A percentile compares a stretch with the other conserved stretches of the same genome.
Evolutionary conservation across 164 flowering plant genomes (phyloP).

Genomic region (Magnolia sinica): DNA sequence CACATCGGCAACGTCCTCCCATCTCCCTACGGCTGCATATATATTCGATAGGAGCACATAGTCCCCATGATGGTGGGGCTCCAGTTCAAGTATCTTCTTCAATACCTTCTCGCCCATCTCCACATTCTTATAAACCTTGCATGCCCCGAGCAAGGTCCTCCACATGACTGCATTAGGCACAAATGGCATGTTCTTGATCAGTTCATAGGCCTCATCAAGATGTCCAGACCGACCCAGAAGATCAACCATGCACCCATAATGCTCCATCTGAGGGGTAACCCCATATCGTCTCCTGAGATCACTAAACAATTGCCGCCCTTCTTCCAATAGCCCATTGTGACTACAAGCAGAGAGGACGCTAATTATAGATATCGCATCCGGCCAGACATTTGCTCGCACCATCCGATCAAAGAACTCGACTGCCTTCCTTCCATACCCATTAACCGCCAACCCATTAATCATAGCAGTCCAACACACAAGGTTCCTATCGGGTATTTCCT

Average conservation of each 20-base stretch:
- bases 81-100: conserved; percentile 15
- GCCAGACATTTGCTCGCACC: conserved; percentile 9
- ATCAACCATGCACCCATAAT: conserved; percentile 22
- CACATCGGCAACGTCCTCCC: conserved; percentile 1
- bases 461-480: conserved; percentile 19
- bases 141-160: conserved; percentile 18
- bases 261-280: conserved; percentile 17
- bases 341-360: conserved; percentile 11
- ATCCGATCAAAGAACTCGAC: conserved; percentile 13
- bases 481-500: conserved; percentile 12
- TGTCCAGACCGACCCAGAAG: conserved; percentile 18
- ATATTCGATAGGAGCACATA: conserved; percentile 8
- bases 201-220: conserved; percentile 19
- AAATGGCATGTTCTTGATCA: conserved; percentile 19
- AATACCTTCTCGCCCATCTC: conserved; percentile 15
- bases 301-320: conserved; percentile 11
- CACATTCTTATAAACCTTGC: conserved; percentile 17
- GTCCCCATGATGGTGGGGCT: conserved; percentile 18
- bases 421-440: conserved; percentile 15
- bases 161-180: conserved; percentile 19
- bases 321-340: conserved; percentile 18
- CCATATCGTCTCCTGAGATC: conserved; percentile 6
- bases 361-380: conserved; percentile 9
- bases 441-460: conserved; percentile 18
- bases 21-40: conserved; percentile 5